Evolutionary conservation across 257 asterid genomes (phyloP), one percentile per base, ranked within the genome.

Genomic region (Fraxinus americana): DNA sequence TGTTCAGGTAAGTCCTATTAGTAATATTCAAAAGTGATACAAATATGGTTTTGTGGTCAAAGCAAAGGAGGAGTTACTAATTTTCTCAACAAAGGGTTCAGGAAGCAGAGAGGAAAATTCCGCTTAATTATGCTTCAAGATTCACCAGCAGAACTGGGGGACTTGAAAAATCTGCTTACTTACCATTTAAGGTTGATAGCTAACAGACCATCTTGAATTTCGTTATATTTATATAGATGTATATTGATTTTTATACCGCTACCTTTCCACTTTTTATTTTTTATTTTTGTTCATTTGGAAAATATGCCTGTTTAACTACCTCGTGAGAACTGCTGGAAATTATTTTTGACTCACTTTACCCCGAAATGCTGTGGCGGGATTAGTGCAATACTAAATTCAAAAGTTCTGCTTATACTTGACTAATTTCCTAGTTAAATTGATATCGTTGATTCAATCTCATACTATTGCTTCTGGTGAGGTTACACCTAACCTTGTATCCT

Each of bases 91-190:
- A 65, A 71, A 65, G 72, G 61, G 82, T 80, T 78, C 91, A 95
- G 99, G 99, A 95, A 93, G 99, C 99, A 19, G 99, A 95, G 90
- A 88, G 99, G 85, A 95, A 95, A 89, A 95, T 95, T 71, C 99
- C 99, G 0, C 65, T 95, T 54, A 95, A 95, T 83, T 93, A 95
- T 85, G 99, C 99, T 74, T 88, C 94, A 30, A 89, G 99, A 79
- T 93, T 88, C 81, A 82, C 84, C 52, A 82, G 94, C 57, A 90
- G 89, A 77, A 83, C 89, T 34, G 91, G 93, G 27, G 98, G 97
- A 32, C 90, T 85, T 73, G 85, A 89, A 80, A 93, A 88, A 86
- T 91, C 99, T 81, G 99, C 99, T 63, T 95, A 95, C 88, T 85
- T 95, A 70, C 99, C 99, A 30, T 95, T 95, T 69, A 95, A 95